phyloP scores from a whole-genome alignment of 1,139 yeast species.

The Debaryomyces robertsiae region DNA sequence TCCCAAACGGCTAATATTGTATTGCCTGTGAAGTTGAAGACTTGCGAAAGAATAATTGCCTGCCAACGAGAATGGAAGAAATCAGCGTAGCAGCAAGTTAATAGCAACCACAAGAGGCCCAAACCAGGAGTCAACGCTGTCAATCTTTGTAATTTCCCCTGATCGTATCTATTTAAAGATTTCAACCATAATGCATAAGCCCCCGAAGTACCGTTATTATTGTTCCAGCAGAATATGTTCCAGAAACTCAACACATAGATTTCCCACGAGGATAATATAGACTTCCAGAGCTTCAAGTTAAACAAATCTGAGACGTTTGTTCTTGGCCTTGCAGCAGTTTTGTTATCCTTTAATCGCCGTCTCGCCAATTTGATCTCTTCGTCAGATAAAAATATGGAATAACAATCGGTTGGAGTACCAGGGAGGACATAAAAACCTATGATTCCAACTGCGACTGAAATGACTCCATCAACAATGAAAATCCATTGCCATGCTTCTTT shows the following conservation, averaged over 20 bases:
- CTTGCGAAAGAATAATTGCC: conserved; percentile 58
- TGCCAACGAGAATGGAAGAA: conserved; percentile 56
- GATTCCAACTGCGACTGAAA: conserved; percentile 61
- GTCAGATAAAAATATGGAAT: conserved; percentile 57
- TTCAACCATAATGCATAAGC: conserved; percentile 55
- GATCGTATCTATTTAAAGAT: conserved; percentile 32
- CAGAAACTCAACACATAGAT: conserved; percentile 52
- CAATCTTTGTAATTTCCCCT: conserved; percentile 41
- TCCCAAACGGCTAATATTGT: conserved; percentile 49
- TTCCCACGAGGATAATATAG: conserved; percentile 56
- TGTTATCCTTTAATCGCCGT: conserved; percentile 51
- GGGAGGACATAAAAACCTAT: conserved; percentile 66
- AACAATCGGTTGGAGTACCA: conserved; percentile 66
- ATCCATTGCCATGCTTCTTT: conserved; percentile 74
- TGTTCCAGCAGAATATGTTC: conserved; percentile 68
- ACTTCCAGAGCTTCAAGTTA: conserved; percentile 45
- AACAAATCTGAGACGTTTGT: conserved; percentile 35
- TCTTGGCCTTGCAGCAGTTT: conserved; percentile 32
- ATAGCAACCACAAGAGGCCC: conserved; percentile 42
- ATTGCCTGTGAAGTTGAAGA: conserved; percentile 43
- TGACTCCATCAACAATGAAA: conserved; percentile 65
- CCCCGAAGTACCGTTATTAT: conserved; percentile 47
- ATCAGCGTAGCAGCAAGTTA: conserved; percentile 49
- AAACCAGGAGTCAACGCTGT: conserved; percentile 49
- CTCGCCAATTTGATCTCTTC: conserved; percentile 68